These are phyloP conservation scores for Calonectria hongkongensis DNA, from an alignment of 2,329 filamentous ascomycete genomes.

Conservation along the genomic window DNA sequence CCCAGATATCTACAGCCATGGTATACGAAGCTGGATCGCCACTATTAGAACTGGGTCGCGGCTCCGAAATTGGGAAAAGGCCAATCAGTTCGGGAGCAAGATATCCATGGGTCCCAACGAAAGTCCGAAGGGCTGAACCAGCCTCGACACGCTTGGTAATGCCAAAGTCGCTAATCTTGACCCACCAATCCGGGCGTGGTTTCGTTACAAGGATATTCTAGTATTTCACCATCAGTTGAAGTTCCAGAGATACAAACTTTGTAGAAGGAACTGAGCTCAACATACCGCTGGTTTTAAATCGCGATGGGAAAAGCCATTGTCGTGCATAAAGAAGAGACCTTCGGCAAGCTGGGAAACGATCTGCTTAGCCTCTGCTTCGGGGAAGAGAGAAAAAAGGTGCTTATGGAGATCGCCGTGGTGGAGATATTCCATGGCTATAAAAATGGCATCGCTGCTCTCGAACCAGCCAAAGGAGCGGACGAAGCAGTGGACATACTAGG, in stretches of 20 bases:
- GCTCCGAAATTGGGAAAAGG: slow-evolving; percentile 5
- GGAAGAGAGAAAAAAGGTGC: background rate
- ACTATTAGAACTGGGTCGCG: background rate
- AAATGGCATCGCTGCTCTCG: slow-evolving; percentile 12
- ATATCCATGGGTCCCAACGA: background rate
- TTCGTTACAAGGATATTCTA: slow-evolving; percentile 17
- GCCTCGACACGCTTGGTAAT: slow-evolving; percentile 17
- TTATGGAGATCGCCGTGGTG: slow-evolving; percentile 18
- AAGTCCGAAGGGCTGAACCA: background rate
- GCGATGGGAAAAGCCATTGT: slow-evolving; percentile 12
- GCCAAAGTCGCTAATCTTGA: slow-evolving; percentile 33
- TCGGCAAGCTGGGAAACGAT: slow-evolving; percentile 3
- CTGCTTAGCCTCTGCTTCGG: background rate
- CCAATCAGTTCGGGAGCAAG: slow-evolving; percentile 14
- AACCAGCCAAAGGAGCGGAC: slow-evolving; percentile 17
- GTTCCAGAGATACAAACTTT: background rate
- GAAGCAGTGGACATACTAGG: slow-evolving; percentile 24
- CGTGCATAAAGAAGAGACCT: slow-evolving; percentile 20
- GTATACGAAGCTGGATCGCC: background rate
- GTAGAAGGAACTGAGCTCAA: background rate
- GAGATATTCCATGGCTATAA: slow-evolving; percentile 27
- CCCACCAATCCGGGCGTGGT: slow-evolving; percentile 21
- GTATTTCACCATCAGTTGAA: background rate
- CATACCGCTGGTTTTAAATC: slow-evolving; percentile 23
- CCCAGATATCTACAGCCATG: slow-evolving; percentile 11